Percentiles rank a stretch among this genome's conserved stretches.
Conservation (phyloP, 2,329 filamentous ascomycete genomes). For the Cyphellophora europaea region DNA sequence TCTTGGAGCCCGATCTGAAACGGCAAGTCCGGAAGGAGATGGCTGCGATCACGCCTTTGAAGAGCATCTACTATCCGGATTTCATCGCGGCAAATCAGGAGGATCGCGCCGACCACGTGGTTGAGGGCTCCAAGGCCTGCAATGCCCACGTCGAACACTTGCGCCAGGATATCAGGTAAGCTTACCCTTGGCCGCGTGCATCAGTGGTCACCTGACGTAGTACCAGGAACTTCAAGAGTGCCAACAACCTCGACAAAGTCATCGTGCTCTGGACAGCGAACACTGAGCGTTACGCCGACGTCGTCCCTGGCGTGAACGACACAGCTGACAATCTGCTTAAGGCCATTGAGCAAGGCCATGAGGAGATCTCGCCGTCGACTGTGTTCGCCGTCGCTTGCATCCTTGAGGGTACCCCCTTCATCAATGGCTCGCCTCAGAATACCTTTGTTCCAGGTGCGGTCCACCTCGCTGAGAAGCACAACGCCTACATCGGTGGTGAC, state of each 20-base stretch:
- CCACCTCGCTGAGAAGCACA: slow-evolving; percentile 75
- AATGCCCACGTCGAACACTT: slow-evolving; percentile 86
- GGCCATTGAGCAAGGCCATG: slow-evolving; percentile 76
- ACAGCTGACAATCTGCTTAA: slow-evolving; percentile 88
- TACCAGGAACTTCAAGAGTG: slow-evolving; percentile 72
- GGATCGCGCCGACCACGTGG: slow-evolving; percentile 83
- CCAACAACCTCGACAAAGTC: slow-evolving; percentile 82
- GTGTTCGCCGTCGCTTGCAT: slow-evolving; percentile 94
- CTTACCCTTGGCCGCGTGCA: slow-evolving; percentile 24
- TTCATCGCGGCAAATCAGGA: slow-evolving; percentile 99
- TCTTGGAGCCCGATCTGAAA: slow-evolving; percentile 94
- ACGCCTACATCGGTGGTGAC: slow-evolving; percentile 89
- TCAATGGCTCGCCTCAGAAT: slow-evolving; percentile 99
- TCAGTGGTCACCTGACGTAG: slow-evolving; percentile 10
- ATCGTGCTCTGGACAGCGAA: slow-evolving; percentile 98
- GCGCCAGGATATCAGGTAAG: slow-evolving; percentile 84
- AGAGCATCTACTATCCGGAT: slow-evolving; percentile 96
- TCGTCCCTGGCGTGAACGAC: slow-evolving; percentile 85
- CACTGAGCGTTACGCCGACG: slow-evolving; percentile 90
- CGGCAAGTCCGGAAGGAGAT: slow-evolving; percentile 85
- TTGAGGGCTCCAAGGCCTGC: slow-evolving; percentile 75
- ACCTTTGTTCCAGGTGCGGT: slow-evolving; percentile 94
- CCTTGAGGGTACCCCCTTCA: slow-evolving; percentile 82
- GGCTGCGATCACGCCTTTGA: slow-evolving; percentile 76
- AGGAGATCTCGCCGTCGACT: slow-evolving; percentile 89